Percentiles rank a stretch among this genome's conserved stretches.
These are phyloP conservation scores for Fusarium pseudograminearum DNA, from an alignment of 2,329 filamentous ascomycete genomes.

Conservation along the genomic window DNA sequence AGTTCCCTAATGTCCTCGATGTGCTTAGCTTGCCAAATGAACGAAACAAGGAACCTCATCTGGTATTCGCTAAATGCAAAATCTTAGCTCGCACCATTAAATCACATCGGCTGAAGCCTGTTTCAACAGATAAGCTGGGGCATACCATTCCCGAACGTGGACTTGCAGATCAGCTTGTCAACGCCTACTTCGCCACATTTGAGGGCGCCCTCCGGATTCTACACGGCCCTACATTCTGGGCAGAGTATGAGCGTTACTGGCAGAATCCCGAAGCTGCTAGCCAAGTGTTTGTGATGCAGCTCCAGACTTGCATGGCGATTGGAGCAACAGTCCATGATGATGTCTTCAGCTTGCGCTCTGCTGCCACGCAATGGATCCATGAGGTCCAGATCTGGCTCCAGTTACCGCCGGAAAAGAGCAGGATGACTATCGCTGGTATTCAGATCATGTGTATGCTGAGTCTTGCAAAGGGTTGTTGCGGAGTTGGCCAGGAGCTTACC, in stretches of 20 bases:
- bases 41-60: conserved; percentile 49
- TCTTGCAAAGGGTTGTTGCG: conserved; percentile 61
- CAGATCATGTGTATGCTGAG: conserved; percentile 66
- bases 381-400: conserved; percentile 66
- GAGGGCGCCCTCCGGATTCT: conserved; percentile 69
- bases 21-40: conserved; percentile 46
- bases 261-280: conserved; percentile 55
- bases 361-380: conserved; percentile 63
- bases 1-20: conserved; percentile 50
- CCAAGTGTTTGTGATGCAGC: conserved; percentile 62
- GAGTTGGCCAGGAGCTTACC: conserved; percentile 62
- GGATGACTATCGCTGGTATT: conserved; percentile 61
- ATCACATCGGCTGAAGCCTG: conserved; percentile 52
- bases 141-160: conserved; percentile 54
- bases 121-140: conserved; percentile 55
- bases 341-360: conserved; percentile 56
- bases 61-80: conserved; percentile 56
- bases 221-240: conserved; percentile 67
- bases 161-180: conserved; percentile 63
- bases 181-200: conserved; percentile 66
- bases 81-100: conserved; percentile 58
- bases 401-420: conserved; percentile 60
- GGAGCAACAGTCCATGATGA: conserved; percentile 63
- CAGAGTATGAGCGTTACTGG: conserved; percentile 66
- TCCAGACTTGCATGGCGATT: conserved; percentile 66